phyloP scores from a whole-genome alignment of 352 stramenopile species.

The Phytophthora sojae region DNA sequence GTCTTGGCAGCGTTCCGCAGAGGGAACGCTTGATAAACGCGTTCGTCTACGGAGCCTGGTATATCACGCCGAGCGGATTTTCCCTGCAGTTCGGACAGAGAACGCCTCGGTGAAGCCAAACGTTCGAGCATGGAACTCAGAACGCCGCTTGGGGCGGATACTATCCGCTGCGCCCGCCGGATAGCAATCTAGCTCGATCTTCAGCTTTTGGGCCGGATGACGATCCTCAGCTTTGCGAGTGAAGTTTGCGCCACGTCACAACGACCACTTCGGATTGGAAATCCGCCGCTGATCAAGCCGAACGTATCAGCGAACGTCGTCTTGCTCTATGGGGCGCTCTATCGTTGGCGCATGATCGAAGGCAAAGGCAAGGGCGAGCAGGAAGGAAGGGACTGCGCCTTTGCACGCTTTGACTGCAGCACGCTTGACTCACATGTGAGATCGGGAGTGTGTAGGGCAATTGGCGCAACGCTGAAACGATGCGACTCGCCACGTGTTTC shows the following conservation, averaged over 20 bases:
- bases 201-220: neutral
- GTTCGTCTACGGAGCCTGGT: neutral
- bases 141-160: neutral
- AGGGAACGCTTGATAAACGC: slow-evolving; percentile 18
- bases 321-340: neutral
- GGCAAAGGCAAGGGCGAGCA: neutral
- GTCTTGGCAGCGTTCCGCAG: neutral
- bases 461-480: neutral
- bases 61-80: slow-evolving; percentile 14
- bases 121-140: neutral
- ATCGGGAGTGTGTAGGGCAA: neutral
- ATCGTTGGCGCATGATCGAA: neutral
- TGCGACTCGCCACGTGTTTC: neutral
- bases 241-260: slow-evolving; percentile 3
- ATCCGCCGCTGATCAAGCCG: neutral
- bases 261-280: neutral
- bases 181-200: neutral
- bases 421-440: slow-evolving; percentile 1
- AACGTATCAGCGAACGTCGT: neutral
- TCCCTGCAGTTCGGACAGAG: slow-evolving; percentile 5
- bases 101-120: neutral
- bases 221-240: slow-evolving; percentile 7
- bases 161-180: no score
- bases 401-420: neutral
- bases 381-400: neutral